Evolutionary conservation across 306 rosid genomes (phyloP), one percentile per base, ranked within the genome.

Genomic region (Calophaca sinica): DNA sequence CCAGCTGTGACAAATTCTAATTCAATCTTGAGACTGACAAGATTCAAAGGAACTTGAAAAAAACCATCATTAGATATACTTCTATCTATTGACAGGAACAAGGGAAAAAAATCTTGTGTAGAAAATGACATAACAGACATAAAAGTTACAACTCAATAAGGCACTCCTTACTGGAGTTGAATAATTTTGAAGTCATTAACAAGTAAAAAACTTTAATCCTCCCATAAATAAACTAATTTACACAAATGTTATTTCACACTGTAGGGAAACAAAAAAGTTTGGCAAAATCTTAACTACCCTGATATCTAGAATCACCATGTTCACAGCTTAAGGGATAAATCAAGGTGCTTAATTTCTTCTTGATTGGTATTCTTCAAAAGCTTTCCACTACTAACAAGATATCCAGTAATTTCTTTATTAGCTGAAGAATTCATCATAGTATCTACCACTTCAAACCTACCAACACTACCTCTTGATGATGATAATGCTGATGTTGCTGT

Each of bases 261-360:
- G 2, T 42, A 3, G 3, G 73, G 73, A 32, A 26, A 41, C 63
- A 65, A 60, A 74, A n/a, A 75, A 65, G 49, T 12, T 62, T 64
- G 35, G 49, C 60, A 79, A 73, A 62, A 80, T 74, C 75, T 67
- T 48, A 78, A 54, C 44, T 67, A 75, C 49, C 73, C 42, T 58
- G 29, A 26, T 70, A 26, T 70, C 72, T 42, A 61, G 62, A 62
- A 33, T 55, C 57, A 53, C 69, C 36, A 28, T 3, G 31, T 2
- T 73, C 71, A 90, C 42, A 91, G 97, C 89, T 84, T 87, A 71
- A 91, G 97, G 3, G 92, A 86, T 67, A 91, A 81, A 84, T 91
- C 97, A 52, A 91, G 85, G 46, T 85, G 77, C 74, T 86, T 91
- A 61, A 68, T 82, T 58, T 88, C 91, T 72, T 90, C 93, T 20